Evolutionary conservation across 108 stramenopile species (phyloP).

Genomic region (Chaetoceros muelleri): DNA sequence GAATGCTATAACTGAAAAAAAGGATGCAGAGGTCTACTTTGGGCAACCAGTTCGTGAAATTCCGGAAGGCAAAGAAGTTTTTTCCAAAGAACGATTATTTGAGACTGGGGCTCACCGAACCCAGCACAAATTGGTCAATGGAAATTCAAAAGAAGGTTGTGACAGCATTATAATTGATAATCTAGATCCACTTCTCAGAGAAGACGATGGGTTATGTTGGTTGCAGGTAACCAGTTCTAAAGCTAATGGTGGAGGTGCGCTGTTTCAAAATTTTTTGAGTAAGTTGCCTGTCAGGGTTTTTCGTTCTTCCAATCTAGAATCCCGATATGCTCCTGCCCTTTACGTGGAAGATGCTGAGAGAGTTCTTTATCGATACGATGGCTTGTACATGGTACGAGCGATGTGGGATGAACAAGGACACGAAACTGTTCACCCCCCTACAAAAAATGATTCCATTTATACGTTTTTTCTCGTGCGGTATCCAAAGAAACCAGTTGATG

Average conservation of each 20-base stretch:
- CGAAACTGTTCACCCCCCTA: conserved; percentile 24
- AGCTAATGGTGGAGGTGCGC: conserved; percentile 28
- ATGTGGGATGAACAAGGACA: conserved; percentile 33
- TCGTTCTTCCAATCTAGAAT: conserved; percentile 24
- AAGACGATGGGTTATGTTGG: conserved; percentile 31
- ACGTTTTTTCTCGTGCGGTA: conserved; percentile 26
- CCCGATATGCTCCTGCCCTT: conserved; percentile 22
- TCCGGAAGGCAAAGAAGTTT: conserved; percentile 32
- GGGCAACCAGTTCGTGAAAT: conserved; percentile 26
- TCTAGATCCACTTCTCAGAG: conserved; percentile 18
- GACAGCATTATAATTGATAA: conserved; percentile 28
- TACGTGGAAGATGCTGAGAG: conserved; percentile 14
- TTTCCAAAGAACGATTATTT: conserved; percentile 23
- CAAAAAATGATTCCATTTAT: conserved; percentile 24
- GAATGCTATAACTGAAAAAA: neutral
- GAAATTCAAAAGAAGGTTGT: conserved; percentile 35
- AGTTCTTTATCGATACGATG: conserved; percentile 39
- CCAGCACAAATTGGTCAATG: conserved; percentile 29
- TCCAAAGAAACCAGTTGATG: conserved; percentile 30
- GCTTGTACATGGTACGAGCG: conserved; percentile 31
- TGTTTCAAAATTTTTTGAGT: conserved; percentile 25
- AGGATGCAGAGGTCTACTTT: conserved; percentile 4
- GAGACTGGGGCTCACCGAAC: conserved; percentile 18
- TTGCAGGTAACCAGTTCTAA: conserved; percentile 25
- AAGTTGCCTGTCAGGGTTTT: conserved; percentile 34